Conservation (phyloP, 331 rosid species). For the Malus hybrid region DNA sequence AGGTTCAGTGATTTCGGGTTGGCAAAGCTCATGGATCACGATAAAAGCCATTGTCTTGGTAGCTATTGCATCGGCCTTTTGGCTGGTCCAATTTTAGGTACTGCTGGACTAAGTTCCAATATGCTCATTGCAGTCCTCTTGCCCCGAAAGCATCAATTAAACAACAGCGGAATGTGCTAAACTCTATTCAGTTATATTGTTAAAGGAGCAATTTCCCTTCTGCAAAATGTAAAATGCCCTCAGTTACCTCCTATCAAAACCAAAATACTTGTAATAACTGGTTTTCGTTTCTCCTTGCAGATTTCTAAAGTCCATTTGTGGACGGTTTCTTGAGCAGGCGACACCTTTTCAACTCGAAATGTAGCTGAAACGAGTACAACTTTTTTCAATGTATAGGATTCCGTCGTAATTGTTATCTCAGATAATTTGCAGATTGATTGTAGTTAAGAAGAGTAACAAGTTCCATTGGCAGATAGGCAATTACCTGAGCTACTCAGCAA, state of each 20-base stretch:
- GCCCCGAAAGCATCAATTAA: conserved; percentile 35
- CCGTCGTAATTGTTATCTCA: background rate
- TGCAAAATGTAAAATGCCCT: background rate
- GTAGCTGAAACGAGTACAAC: background rate
- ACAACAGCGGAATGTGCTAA: background rate
- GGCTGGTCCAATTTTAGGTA: background rate
- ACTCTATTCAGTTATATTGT: background rate
- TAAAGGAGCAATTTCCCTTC: background rate
- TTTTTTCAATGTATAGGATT: background rate
- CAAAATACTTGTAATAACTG: background rate
- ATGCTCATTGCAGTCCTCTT: conserved; percentile 42
- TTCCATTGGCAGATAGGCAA: background rate
- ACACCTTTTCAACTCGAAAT: background rate
- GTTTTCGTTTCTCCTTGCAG: background rate
- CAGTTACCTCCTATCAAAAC: background rate
- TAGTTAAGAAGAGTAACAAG: background rate
- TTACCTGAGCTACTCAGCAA: background rate
- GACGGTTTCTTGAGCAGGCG: background rate
- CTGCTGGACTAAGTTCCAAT: conserved; percentile 8
- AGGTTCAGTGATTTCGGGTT: conserved; percentile 79
- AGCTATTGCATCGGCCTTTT: background rate
- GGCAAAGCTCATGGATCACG: conserved; percentile 91
- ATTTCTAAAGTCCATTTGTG: background rate
- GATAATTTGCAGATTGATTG: background rate
- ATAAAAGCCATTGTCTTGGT: conserved; percentile 39